Percentiles rank a stretch among this genome's conserved stretches.
phyloP scores from a whole-genome alignment of 2,329 filamentous ascomycete genomes.

The Zymoseptoria brevis region DNA sequence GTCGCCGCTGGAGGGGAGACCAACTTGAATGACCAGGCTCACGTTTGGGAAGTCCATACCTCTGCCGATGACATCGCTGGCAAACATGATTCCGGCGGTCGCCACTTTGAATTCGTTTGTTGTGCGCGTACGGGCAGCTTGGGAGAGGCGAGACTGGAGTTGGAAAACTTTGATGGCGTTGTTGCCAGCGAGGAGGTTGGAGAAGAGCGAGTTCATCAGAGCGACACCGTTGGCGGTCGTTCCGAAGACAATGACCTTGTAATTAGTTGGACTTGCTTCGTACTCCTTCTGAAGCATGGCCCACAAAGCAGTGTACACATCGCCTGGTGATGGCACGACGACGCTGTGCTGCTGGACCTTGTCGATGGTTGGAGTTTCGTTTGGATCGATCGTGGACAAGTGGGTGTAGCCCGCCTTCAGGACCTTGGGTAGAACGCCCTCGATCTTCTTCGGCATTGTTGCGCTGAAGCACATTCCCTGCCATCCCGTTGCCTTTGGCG shows the following conservation, averaged over 20 bases:
- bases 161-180: conserved; percentile 32
- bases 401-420: conserved; percentile 35
- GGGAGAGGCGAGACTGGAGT: conserved; percentile 38
- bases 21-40: conserved; percentile 46
- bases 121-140: conserved; percentile 35
- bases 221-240: conserved; percentile 41
- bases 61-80: conserved; percentile 44
- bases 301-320: conserved; percentile 40
- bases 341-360: conserved; percentile 44
- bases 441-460: conserved; percentile 38
- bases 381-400: conserved; percentile 38
- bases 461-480: conserved; percentile 45
- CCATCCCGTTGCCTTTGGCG: conserved; percentile 42
- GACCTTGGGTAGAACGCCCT: conserved; percentile 39
- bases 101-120: conserved; percentile 40
- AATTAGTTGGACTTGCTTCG: conserved; percentile 30
- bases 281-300: conserved; percentile 40
- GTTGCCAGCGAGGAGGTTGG: conserved; percentile 29
- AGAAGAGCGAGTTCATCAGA: conserved; percentile 33
- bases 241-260: conserved; percentile 42
- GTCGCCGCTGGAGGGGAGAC: conserved; percentile 38
- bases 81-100: conserved; percentile 38
- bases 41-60: conserved; percentile 49
- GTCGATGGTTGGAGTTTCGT: conserved; percentile 41
- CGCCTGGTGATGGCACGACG: conserved; percentile 29